These are phyloP conservation scores for Vanderwaltozyma tropicalis DNA, from an alignment of 805 yeast genomes.

Conservation along the genomic window DNA sequence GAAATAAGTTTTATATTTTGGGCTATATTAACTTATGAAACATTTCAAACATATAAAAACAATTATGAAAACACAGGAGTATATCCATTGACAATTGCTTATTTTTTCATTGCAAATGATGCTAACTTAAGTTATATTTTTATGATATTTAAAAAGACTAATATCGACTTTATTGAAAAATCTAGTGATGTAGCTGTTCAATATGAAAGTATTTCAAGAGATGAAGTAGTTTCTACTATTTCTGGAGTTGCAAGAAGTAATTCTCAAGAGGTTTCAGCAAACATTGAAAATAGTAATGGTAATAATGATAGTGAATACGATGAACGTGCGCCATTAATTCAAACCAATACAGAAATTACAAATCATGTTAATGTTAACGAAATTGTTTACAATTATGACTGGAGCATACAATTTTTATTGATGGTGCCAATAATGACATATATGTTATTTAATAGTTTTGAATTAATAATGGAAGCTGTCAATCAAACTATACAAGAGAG, in stretches of 20 bases:
- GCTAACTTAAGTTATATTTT: slow-evolving; percentile 1
- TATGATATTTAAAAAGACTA: slow-evolving; percentile 1
- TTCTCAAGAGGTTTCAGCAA: not conserved
- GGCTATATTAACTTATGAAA: slow-evolving; percentile 42
- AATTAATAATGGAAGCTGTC: slow-evolving; percentile 49
- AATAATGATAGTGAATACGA: slow-evolving; percentile 7
- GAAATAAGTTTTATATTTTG: slow-evolving; percentile 50
- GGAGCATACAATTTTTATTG: slow-evolving; percentile 66
- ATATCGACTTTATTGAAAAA: not conserved
- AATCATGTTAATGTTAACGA: not conserved
- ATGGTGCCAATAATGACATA: slow-evolving; percentile 57
- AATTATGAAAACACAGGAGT: slow-evolving; percentile 42
- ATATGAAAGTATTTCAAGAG: not conserved
- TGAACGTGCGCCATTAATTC: slow-evolving; percentile 29
- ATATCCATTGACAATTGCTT: slow-evolving; percentile 31
- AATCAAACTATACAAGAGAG: slow-evolving; percentile 68
- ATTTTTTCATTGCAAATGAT: not conserved
- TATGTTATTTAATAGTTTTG: slow-evolving; percentile 41
- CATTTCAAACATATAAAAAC: slow-evolving; percentile 37
- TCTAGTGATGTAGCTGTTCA: no score
- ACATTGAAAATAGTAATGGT: not conserved
- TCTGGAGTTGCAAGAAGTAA: no score
- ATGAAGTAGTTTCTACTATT: no score
- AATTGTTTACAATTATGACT: slow-evolving; percentile 48
- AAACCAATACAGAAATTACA: not conserved